Percentiles rank a stretch among this genome's conserved stretches.
phyloP scores from a whole-genome alignment of 352 stramenopile species.

The Elongisporangium anandrum region DNA sequence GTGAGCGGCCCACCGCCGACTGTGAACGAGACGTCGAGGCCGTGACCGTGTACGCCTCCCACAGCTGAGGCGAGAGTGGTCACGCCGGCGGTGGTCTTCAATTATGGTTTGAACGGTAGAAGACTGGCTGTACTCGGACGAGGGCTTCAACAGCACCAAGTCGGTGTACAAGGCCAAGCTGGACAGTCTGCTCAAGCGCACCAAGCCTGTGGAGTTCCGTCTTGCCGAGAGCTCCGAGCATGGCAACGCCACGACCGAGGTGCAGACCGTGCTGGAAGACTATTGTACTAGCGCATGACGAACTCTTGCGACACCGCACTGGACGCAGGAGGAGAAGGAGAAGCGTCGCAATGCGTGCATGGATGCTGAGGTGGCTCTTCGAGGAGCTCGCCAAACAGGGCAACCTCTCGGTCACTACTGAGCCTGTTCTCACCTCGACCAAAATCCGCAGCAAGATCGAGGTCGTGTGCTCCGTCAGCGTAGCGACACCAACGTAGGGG shows the following conservation, averaged over 20 bases:
- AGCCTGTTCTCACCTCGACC: constrained; percentile 90
- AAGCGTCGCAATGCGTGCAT: constrained; percentile 90
- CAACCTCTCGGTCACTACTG: constrained; percentile 70
- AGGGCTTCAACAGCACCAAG: constrained; percentile 98
- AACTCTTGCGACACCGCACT: constrained; percentile 94
- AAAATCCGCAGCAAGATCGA: constrained; percentile 89
- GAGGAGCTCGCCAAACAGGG: constrained; percentile 95
- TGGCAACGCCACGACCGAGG: constrained; percentile 80
- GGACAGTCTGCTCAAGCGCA: constrained; percentile 90
- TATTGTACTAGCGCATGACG: constrained; percentile 94
- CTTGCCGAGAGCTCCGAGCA: constrained; percentile 89
- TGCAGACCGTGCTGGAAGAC: constrained; percentile 92
- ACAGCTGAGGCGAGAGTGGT: too few relatives aligned
- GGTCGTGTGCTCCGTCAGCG: constrained; percentile 85
- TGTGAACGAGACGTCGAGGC: too few relatives aligned
- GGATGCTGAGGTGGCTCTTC: constrained; percentile 94
- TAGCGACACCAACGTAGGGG: too few relatives aligned
- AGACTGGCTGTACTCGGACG: constrained; percentile 99
- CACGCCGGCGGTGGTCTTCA: too few relatives aligned
- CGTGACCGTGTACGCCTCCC: too few relatives aligned
- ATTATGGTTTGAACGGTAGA: too few relatives aligned
- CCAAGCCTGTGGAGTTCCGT: constrained; percentile 92
- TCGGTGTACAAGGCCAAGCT: constrained; percentile 96
- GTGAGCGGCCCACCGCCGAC: too few relatives aligned
- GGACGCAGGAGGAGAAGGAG: constrained; percentile 93